Percentiles rank a stretch among this genome's conserved stretches.
Evolutionary conservation across 2,329 filamentous ascomycete genomes (phyloP).

Genomic region (Mollisia scopiformis): DNA sequence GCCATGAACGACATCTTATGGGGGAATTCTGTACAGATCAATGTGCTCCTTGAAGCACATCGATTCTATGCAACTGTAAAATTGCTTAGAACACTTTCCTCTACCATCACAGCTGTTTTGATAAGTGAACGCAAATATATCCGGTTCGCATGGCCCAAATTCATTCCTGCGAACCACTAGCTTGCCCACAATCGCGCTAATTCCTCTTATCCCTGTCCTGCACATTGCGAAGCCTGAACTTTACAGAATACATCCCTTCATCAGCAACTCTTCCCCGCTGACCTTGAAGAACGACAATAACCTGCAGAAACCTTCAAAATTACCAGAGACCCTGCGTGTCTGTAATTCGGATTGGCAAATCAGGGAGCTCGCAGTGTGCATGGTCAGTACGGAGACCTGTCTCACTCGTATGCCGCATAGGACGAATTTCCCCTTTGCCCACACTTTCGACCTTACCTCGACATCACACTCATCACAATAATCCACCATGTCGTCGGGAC

Average conservation of each 20-base stretch:
- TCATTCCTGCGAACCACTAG: not conserved
- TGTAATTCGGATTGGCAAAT: not conserved
- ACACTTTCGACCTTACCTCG: slow-evolving; percentile 22
- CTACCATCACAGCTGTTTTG: slow-evolving; percentile 9
- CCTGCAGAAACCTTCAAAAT: not conserved
- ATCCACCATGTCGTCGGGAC: slow-evolving; percentile 51
- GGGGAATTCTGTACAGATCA: slow-evolving; percentile 33
- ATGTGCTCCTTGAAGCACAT: slow-evolving; percentile 32
- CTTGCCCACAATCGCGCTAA: not conserved
- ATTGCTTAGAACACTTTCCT: slow-evolving; percentile 40
- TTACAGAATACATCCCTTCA: not conserved
- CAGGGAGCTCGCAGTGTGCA: slow-evolving; percentile 18
- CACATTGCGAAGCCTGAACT: slow-evolving; percentile 8
- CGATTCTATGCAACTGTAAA: slow-evolving; percentile 37
- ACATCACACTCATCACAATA: slow-evolving; percentile 22
- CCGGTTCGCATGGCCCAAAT: not conserved
- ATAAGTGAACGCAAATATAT: not conserved
- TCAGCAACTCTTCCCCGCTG: not conserved
- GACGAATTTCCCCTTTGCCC: slow-evolving; percentile 28
- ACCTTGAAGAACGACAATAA: not conserved
- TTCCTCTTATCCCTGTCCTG: not conserved
- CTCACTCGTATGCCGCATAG: slow-evolving; percentile 29
- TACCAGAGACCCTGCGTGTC: not conserved
- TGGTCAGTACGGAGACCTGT: slow-evolving; percentile 25
- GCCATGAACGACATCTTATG: slow-evolving; percentile 23